A percentile compares a stretch with the other conserved stretches of the same genome.
These are phyloP conservation scores for Hevea brasiliensis DNA, from an alignment of 345 rosid genomes.

Conservation along the genomic window DNA sequence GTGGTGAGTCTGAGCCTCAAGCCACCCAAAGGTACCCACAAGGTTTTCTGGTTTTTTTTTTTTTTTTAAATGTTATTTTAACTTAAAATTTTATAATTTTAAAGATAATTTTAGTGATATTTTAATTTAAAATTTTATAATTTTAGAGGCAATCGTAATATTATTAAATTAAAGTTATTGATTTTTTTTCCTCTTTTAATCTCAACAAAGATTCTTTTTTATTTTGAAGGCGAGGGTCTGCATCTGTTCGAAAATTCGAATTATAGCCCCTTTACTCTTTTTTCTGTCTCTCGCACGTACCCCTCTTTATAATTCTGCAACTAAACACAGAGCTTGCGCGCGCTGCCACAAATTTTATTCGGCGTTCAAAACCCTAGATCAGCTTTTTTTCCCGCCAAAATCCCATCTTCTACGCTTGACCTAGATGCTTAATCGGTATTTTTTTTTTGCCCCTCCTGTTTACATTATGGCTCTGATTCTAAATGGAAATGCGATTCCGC, in stretches of 20 bases:
- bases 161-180: too few relatives aligned
- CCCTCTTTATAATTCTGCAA: too few relatives aligned
- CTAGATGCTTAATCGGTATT: slow-evolving; percentile 4
- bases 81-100: too few relatives aligned
- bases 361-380: slow-evolving; percentile 40
- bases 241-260: slow-evolving; percentile 30
- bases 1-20: slow-evolving; percentile 12
- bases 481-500: neutral
- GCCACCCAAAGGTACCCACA: slow-evolving; percentile 9
- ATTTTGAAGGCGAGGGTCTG: slow-evolving; percentile 29
- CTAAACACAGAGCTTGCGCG: slow-evolving; percentile 18
- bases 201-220: slow-evolving; percentile 3
- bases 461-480: neutral
- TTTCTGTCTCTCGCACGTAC: neutral
- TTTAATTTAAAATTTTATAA: too few relatives aligned
- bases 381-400: slow-evolving; percentile 45
- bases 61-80: too few relatives aligned
- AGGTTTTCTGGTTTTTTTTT: slow-evolving; percentile 34
- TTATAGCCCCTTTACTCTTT: slow-evolving; percentile 16
- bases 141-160: too few relatives aligned
- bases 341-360: neutral
- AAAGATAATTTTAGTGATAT: too few relatives aligned
- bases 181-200: slow-evolving; percentile 9
- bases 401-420: neutral
- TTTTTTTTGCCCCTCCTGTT: neutral